Evolutionary conservation across 179 eudicot species (phyloP), one percentile per base, ranked within the genome.

Genomic region (Spinacia oleracea): DNA sequence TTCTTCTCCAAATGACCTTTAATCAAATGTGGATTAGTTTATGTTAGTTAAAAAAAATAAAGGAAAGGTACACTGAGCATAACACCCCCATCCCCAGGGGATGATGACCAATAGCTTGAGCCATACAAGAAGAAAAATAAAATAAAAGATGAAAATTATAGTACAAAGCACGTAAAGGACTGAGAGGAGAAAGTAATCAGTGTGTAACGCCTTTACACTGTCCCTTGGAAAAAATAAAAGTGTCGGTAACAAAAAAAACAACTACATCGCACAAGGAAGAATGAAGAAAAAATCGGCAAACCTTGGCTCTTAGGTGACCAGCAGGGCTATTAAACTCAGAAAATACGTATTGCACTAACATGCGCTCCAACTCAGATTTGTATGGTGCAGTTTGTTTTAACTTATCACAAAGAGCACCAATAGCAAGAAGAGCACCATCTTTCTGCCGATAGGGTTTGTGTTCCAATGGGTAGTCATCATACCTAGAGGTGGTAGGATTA

Each of bases 371-470:
- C 86, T 96, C 97, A 62, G 96, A 86, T 81, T 91, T 96, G 87
- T 96, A 96, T 14, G 99, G 99, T 72, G 90, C 91, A 77, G 92
- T 91, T 74, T 89, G 94, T 81, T 94, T 96, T 85, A 96, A 70
- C 84, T 89, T 94, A 82, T 96, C 99, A 83, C 99, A 96, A 21
- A 96, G 90, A 46, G 98, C 89, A 79, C 99, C 99, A 50, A 96
- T 94, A 48, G 99, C 99, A 79, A 96, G 98, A 77, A 96, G 97
- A 35, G 98, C 99, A 60, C 98, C 99, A 82, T 96, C 99, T 85
- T 96, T 96, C 80, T 92, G 96, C 75, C 96, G 84, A 83, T 92
- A 96, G 25, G 96, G 93, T 81, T 96, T 96, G 62, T 87, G 87
- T 78, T 91, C 96, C 23, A 78, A 59, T 34, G 96, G 75, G 42